Conservation (phyloP, 768 basidiomycete species). For the Collybia nuda region DNA sequence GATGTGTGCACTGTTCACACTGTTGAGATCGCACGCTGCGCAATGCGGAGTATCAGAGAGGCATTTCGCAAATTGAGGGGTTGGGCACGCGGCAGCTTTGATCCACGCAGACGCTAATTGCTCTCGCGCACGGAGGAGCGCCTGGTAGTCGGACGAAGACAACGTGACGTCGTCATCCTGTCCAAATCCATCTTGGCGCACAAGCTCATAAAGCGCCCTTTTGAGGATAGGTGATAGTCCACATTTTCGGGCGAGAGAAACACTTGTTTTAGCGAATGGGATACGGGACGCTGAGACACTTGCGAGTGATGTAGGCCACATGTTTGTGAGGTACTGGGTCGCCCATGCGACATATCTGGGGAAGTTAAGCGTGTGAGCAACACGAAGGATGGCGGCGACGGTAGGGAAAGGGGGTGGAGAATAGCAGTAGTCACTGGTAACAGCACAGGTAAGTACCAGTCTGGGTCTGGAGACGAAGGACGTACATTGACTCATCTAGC, state of each 20-base stretch:
- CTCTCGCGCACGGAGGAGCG: conserved; percentile 6
- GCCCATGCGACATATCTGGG: conserved; percentile 22
- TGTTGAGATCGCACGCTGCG: background rate
- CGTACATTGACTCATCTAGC: conserved; percentile 19
- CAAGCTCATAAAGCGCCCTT: conserved; percentile 39
- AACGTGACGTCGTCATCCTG: background rate
- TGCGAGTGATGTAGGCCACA: conserved; percentile 26
- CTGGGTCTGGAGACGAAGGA: background rate
- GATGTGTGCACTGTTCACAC: background rate
- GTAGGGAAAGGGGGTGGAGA: conserved; percentile 20
- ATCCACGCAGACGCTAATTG: conserved; percentile 8
- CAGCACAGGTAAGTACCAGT: background rate
- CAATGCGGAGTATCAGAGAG: background rate
- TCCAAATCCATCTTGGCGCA: background rate
- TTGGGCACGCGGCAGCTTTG: background rate
- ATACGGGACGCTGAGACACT: conserved; percentile 8
- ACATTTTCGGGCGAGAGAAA: conserved; percentile 27
- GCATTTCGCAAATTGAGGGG: too few species aligned
- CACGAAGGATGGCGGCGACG: conserved; percentile 30
- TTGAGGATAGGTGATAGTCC: conserved; percentile 27
- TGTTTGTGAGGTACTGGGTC: conserved; percentile 18
- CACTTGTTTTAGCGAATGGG: conserved; percentile 25
- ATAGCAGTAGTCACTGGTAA: conserved; percentile 18
- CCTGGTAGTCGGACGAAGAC: conserved; percentile 4
- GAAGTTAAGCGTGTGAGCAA: conserved; percentile 28